Evolutionary conservation across 225 moss, liverwort and hornwort genomes (phyloP).

Genomic region (Marchantia paleacea): DNA sequence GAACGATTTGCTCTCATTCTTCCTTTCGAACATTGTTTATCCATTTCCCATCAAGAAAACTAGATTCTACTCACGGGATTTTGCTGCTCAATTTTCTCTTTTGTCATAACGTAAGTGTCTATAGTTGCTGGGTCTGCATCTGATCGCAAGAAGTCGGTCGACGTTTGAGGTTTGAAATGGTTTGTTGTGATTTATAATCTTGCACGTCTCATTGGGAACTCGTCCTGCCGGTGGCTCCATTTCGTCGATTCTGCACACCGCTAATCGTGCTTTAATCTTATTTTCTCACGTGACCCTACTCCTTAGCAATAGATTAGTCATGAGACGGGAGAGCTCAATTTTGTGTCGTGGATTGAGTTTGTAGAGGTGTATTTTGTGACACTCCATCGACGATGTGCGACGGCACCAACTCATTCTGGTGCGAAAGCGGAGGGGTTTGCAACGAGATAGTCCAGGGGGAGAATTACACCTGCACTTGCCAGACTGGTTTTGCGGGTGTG

Average conservation of each 20-base stretch:
- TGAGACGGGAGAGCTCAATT: not conserved
- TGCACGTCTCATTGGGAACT: too few relatives aligned
- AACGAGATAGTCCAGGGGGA: slow-evolving; percentile 46
- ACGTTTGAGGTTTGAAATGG: not conserved
- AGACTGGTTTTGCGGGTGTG: slow-evolving; percentile 43
- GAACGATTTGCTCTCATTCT: not conserved
- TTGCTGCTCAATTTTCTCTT: not conserved
- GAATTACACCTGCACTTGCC: slow-evolving; percentile 53
- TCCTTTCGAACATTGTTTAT: not conserved
- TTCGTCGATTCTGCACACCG: too few relatives aligned
- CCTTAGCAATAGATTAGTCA: too few relatives aligned
- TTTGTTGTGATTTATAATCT: too few relatives aligned
- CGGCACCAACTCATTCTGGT: slow-evolving; percentile 49
- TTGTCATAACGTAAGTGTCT: too few relatives aligned
- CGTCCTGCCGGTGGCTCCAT: too few relatives aligned
- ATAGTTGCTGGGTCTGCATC: not conserved
- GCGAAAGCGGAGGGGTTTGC: slow-evolving; percentile 49
- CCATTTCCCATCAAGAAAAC: not conserved
- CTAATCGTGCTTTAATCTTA: too few relatives aligned
- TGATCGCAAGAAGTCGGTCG: not conserved
- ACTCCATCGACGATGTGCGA: slow-evolving; percentile 54
- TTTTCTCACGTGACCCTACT: too few relatives aligned
- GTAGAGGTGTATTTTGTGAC: slow-evolving; percentile 67
- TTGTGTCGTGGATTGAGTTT: slow-evolving; percentile 3
- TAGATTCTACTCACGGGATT: not conserved